Percentiles rank a stretch among this genome's conserved stretches.
Conservation (phyloP, 495 filamentous ascomycete species). For the Thermothielavioides terrestris region DNA sequence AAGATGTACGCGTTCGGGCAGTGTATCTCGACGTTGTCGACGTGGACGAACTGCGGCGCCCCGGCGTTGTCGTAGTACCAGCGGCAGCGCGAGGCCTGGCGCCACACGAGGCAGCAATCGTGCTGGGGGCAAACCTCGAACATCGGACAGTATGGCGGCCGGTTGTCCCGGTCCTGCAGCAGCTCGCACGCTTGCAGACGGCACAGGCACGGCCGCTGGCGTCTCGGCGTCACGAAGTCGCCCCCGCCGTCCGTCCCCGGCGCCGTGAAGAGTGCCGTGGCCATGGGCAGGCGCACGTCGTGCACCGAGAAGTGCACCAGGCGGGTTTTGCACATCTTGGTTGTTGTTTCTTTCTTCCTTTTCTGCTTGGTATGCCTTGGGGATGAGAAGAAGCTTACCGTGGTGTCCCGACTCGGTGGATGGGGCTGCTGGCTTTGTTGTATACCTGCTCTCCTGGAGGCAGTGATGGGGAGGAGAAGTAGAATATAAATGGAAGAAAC, state of each 20-base stretch:
- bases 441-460: too few relatives aligned
- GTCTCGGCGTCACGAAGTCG: not conserved
- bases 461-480: too few relatives aligned
- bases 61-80: not conserved
- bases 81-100: not conserved
- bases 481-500: too few relatives aligned
- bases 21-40: too few relatives aligned
- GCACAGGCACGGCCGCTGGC: not conserved
- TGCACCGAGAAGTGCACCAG: not conserved
- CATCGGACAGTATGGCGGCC: not conserved
- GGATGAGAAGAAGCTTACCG: too few relatives aligned
- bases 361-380: too few relatives aligned
- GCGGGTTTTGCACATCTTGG: constrained; percentile 5
- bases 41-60: not conserved
- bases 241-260: not conserved
- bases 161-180: not conserved
- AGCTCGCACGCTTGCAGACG: not conserved
- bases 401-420: too few relatives aligned
- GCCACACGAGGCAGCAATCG: not conserved
- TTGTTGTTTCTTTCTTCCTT: too few relatives aligned
- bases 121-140: not conserved
- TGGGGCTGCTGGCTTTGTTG: too few relatives aligned
- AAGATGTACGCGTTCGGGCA: not conserved
- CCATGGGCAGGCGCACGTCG: not conserved
- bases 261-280: not conserved